These are phyloP conservation scores for Heracleum sosnowskyi DNA, from an alignment of 129 eudicot species.

Conservation along the genomic window DNA sequence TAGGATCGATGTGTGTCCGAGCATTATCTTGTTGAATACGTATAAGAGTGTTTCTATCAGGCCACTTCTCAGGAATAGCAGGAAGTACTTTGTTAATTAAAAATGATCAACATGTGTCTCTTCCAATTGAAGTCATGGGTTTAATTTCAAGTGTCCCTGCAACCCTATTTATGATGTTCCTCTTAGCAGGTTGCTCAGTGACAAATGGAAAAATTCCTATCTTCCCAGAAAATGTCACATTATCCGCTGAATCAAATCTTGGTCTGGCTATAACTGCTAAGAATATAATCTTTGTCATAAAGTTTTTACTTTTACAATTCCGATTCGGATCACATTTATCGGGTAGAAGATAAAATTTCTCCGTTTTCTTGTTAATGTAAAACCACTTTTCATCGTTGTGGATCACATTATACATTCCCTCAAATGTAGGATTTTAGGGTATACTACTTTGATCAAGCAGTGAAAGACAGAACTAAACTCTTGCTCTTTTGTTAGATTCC, in stretches of 20 bases:
- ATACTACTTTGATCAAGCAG: too few relatives aligned
- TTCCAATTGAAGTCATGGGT: background rate
- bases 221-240: background rate
- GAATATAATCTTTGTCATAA: too few relatives aligned
- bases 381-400: too few relatives aligned
- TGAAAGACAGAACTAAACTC: too few relatives aligned
- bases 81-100: background rate
- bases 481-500: too few relatives aligned
- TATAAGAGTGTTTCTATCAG: background rate
- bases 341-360: too few relatives aligned
- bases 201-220: background rate
- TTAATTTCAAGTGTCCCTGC: background rate
- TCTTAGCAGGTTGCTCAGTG: background rate
- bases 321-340: too few relatives aligned
- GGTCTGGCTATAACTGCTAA: background rate
- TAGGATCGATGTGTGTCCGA: background rate
- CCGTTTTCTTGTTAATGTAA: too few relatives aligned
- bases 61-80: background rate
- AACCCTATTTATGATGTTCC: background rate
- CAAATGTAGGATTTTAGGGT: too few relatives aligned
- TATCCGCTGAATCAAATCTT: background rate
- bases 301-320: too few relatives aligned
- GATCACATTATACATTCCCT: too few relatives aligned
- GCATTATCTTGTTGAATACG: slow-evolving; percentile 11
- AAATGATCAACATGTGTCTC: background rate